Percentiles rank a stretch among this genome's conserved stretches.
These are phyloP conservation scores for Suillus spraguei DNA, from an alignment of 768 basidiomycete genomes.

Conservation along the genomic window DNA sequence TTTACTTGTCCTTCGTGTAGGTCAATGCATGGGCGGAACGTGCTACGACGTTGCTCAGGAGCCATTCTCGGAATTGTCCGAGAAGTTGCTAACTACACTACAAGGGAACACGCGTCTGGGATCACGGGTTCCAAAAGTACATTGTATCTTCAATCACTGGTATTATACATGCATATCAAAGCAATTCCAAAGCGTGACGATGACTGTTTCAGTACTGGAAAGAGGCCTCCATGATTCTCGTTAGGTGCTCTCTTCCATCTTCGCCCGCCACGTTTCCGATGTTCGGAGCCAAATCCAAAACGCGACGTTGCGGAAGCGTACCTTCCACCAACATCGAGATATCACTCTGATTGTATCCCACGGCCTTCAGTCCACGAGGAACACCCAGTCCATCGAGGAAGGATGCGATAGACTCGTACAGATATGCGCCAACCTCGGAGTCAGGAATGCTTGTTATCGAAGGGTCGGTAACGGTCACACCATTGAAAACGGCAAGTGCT, in stretches of 20 bases:
- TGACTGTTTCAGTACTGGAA: conserved; percentile 63
- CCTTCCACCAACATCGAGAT: conserved; percentile 83
- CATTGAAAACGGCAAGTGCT: conserved; percentile 81
- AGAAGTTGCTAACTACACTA: not conserved
- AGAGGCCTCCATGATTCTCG: conserved; percentile 77
- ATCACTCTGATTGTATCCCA: conserved; percentile 73
- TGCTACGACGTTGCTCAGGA: conserved; percentile 35
- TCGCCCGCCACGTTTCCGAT: conserved; percentile 82
- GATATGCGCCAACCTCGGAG: conserved; percentile 71
- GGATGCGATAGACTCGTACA: conserved; percentile 85
- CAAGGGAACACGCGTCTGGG: not conserved
- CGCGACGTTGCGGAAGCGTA: conserved; percentile 88
- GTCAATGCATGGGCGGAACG: conserved; percentile 95
- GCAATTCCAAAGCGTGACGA: conserved; percentile 9
- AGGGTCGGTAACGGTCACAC: conserved; percentile 64
- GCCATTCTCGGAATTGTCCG: conserved; percentile 21
- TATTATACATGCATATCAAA: conserved; percentile 4
- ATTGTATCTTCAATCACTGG: conserved; percentile 1
- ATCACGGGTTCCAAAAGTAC: not conserved
- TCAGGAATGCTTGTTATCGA: conserved; percentile 76
- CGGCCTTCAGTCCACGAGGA: conserved; percentile 81
- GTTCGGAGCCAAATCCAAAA: conserved; percentile 90
- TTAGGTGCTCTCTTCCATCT: conserved; percentile 83
- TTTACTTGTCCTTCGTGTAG: conserved; percentile 95
- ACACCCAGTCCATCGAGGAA: conserved; percentile 87